Base-by-base conservation (phyloP, 257 asterid genomes). In the Paulownia fortunei region DNA sequence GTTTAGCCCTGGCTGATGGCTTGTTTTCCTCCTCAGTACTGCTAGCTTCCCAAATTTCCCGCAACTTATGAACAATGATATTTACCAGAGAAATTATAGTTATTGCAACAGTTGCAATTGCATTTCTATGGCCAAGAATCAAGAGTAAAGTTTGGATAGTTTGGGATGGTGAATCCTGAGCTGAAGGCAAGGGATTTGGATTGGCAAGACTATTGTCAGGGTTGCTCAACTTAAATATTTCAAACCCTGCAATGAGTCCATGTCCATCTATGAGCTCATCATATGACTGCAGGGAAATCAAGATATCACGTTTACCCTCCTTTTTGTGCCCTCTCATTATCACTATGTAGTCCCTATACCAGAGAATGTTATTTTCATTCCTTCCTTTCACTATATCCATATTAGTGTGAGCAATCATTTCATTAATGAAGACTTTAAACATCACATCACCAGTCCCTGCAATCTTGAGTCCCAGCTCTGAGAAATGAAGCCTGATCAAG, bases 171-270 rank as follows among this genome's bases (percentile, higher is more conserved):
- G 83, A 78, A 73, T 51, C 9, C 10, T 5, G 37, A 16, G 39
- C 16, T 8, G 51, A 26, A 44, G 80, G 83, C 32, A 16, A 42
- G 6, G 80, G 80, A 30, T 77, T 83, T 24, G 55, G 46, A 73
- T 81, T 30, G 6, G 87, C 88, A 64, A 88, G 87, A 80, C 67
- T 85, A 55, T 84, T 84, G 51, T 81, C 87, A 26, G 69, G 83
- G 61, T 84, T 88, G 82, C 93, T 83, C 76, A 84, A 51, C 84
- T 88, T 84, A 79, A 85, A 86, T 26, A 86, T 75, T 59, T 88
- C 91, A 66, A 83, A 49, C 63, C 86, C 88, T 32, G 62, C 73
- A 46, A 85, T 76, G 42, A 73, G 79, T 19, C 76, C 84, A 44
- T 30, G 59, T 27, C 60, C 73, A 16, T 70, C 73, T 39, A 74